These are phyloP conservation scores for Neurospora sp. DNA, from an alignment of 495 filamentous ascomycete species.

Conservation along the genomic window DNA sequence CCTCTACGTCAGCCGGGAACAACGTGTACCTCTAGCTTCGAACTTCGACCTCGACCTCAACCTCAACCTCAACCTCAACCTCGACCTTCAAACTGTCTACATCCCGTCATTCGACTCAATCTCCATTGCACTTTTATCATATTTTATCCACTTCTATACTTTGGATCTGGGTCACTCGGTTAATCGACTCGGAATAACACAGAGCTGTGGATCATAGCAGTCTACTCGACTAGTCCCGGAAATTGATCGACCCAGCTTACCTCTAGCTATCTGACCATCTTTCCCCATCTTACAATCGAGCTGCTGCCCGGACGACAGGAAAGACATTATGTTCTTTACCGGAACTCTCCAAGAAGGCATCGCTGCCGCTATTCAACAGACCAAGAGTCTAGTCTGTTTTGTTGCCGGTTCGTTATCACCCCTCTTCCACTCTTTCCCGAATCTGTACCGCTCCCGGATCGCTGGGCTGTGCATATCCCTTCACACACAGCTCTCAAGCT, in stretches of 20 bases:
- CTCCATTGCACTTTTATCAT: neutral
- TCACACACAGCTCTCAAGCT: neutral
- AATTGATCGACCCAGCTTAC: neutral
- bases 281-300: neutral
- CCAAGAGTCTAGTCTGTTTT: slow-evolving; percentile 36
- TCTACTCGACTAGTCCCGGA: neutral
- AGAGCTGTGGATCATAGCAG: neutral
- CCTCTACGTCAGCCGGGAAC: neutral
- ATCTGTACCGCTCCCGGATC: neutral
- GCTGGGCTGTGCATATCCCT: neutral
- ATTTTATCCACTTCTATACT: neutral
- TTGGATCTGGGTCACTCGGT: neutral
- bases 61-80: neutral
- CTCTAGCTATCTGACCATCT: neutral
- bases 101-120: neutral
- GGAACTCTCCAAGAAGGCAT: slow-evolving; percentile 76
- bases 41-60: neutral
- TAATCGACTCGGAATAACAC: neutral
- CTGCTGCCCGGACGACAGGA: neutral
- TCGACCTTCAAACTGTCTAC: neutral
- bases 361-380: slow-evolving; percentile 54
- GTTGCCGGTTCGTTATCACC: slow-evolving; percentile 33
- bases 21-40: neutral
- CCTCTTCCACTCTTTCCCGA: neutral
- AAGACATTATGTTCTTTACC: slow-evolving; percentile 59